These are phyloP conservation scores for Fragilaria crotonensis DNA, from an alignment of 108 stramenopile genomes.

Conservation along the genomic window DNA sequence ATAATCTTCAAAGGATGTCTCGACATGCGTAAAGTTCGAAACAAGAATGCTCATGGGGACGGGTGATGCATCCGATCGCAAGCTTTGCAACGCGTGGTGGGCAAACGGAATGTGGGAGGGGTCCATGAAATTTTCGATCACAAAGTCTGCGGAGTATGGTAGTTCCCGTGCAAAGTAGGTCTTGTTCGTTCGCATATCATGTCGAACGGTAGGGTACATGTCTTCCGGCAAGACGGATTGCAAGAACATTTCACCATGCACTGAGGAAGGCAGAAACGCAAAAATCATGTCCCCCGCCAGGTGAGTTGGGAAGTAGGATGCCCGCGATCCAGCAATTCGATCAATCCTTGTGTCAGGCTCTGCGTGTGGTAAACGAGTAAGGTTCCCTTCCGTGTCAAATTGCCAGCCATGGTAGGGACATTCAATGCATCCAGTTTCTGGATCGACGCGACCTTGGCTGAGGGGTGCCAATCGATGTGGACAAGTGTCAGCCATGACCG, in stretches of 20 bases:
- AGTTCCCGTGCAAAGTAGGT: slow-evolving; percentile 58
- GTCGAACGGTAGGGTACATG: slow-evolving; percentile 9
- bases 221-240: slow-evolving; percentile 24
- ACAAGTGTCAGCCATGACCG: slow-evolving; percentile 58
- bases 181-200: slow-evolving; percentile 13
- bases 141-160: slow-evolving; percentile 69
- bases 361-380: slow-evolving; percentile 62
- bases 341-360: too few species aligned
- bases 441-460: slow-evolving; percentile 75
- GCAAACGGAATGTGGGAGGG: slow-evolving; percentile 82
- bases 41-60: slow-evolving; percentile 26
- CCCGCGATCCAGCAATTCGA: background rate
- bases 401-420: slow-evolving; percentile 92
- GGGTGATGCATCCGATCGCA: slow-evolving; percentile 32
- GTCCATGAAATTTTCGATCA: slow-evolving; percentile 69
- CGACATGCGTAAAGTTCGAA: slow-evolving; percentile 35
- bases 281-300: slow-evolving; percentile 38
- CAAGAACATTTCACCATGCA: slow-evolving; percentile 29
- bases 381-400: slow-evolving; percentile 50
- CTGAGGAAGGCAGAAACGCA: slow-evolving; percentile 29
- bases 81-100: slow-evolving; percentile 20
- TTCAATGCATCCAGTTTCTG: slow-evolving; percentile 36
- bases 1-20: slow-evolving; percentile 25
- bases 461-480: slow-evolving; percentile 85
- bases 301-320: slow-evolving; percentile 23